Base-by-base conservation (phyloP, 768 basidiomycete species). In the Candolleomyces aberdarensis region DNA sequence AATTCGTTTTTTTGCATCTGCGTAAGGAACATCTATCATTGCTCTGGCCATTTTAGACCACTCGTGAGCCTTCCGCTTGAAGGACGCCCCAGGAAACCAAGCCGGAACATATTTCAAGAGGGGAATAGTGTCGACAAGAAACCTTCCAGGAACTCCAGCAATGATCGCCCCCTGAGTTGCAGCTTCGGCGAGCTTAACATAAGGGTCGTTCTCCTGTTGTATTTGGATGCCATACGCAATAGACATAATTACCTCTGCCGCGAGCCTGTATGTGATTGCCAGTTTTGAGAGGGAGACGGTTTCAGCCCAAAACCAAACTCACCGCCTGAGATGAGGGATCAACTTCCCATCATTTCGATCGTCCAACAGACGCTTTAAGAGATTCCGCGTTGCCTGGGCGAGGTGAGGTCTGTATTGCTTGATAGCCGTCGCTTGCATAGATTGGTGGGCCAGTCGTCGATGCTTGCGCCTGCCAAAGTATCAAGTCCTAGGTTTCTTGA, bases 1-100 rank as follows among this genome's bases (percentile, higher is more conserved):
- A 57, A 78, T 62, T 13, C 64, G 46, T 9, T 55, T 44, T 56
- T 75, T 74, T 1, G 72, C 70, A n/a, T 68, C 66, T 5, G 58
- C 61, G 52, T 73, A 81, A 0, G 78, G 79, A 13, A 67, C 60
- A 8, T 79, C 71, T 56, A 66, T 66, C 74, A 72, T 76, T 46
- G 67, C 64, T 14, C 69, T 62, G 19, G 74, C 65, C 13, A 70
- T 64, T 51, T 63, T 66, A 3, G 68, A 70, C 76, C 79, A 81
- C 62, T 74, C 71, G 44, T 67, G 70, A 0, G 81, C 82, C 59
- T 68, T 72, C 54, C 63, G 58, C 66, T 81, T 75, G 72, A 74
- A 76, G 0, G 66, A 64, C 3, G 75, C 70, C 9, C 72, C 71
- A 15, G 75, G 75, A 10, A 75, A 31, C 72, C 72, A 76, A 11